These are phyloP conservation scores for Penicillium arizonense DNA, from an alignment of 495 filamentous ascomycete genomes.

Conservation along the genomic window DNA sequence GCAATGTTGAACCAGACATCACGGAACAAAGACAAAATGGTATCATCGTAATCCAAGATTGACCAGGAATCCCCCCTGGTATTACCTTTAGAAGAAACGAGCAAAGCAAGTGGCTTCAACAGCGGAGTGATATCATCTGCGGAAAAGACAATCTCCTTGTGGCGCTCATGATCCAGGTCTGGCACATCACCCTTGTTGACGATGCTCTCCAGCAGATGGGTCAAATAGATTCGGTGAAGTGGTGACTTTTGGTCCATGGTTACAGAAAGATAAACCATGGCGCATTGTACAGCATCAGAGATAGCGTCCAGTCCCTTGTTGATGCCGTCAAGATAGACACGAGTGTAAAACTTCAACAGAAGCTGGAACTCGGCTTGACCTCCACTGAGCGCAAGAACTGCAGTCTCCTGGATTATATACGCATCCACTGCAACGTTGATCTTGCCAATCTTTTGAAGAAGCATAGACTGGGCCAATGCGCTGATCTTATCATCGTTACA, in stretches of 20 bases:
- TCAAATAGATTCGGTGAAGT: slow-evolving; percentile 74
- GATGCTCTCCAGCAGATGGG: slow-evolving; percentile 81
- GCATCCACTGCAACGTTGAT: slow-evolving; percentile 73
- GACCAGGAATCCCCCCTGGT: slow-evolving; percentile 25
- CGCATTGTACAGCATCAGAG: slow-evolving; percentile 45
- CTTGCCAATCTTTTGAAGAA: slow-evolving; percentile 88
- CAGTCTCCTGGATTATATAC: slow-evolving; percentile 78
- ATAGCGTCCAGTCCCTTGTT: slow-evolving; percentile 57
- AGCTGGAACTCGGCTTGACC: slow-evolving; percentile 76
- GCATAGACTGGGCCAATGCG: slow-evolving; percentile 92
- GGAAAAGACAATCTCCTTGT: slow-evolving; percentile 73
- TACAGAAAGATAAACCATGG: slow-evolving; percentile 73
- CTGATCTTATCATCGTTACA: slow-evolving; percentile 89
- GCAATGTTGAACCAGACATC: slow-evolving; percentile 98
- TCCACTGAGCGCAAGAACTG: slow-evolving; percentile 70
- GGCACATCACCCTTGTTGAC: slow-evolving; percentile 81
- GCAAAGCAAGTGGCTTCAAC: slow-evolving; percentile 73
- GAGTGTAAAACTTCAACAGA: slow-evolving; percentile 77
- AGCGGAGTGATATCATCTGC: slow-evolving; percentile 81
- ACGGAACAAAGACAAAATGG: slow-evolving; percentile 67
- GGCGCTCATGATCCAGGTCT: slow-evolving; percentile 57
- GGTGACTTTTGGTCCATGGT: slow-evolving; percentile 64
- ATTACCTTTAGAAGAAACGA: slow-evolving; percentile 60
- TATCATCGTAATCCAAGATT: slow-evolving; percentile 53
- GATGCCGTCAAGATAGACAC: slow-evolving; percentile 67